Evolutionary conservation across 2,329 filamentous ascomycete genomes (phyloP), one percentile per base, ranked within the genome.

Genomic region (Diaporthe velutina): DNA sequence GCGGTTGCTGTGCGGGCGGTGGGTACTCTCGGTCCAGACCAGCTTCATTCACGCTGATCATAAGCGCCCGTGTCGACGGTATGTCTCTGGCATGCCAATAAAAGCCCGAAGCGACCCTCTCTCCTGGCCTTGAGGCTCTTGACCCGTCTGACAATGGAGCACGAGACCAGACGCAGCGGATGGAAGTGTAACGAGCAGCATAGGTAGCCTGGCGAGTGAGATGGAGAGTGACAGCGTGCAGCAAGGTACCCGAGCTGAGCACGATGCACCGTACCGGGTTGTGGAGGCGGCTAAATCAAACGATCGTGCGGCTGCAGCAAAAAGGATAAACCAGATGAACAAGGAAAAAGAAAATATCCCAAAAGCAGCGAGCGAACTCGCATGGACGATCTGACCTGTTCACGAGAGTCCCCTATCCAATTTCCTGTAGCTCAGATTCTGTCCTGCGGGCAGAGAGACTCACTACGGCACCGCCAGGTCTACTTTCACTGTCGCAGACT

Each of bases 201-300:
- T 52, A 75, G 64, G 52, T 38, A 30, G 50, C 38, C 30, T 50
- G 52, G 57, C 66, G 58, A 40, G 66, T 54, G 54, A 42, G 58
- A 48, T 55, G 22, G 64, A 52, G 48, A 17, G 35, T 38, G 25
- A 50, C 33, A 52, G 64, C 52, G 64, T 50, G 55, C 74, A 42
- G 70, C 70, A 72, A 68, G 71, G 70, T 73, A 73, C 68, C 61
- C 57, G 72, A 72, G 67, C 67, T 68, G 45, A 38, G 61, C 54
- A 58, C 61, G 67, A 60, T 40, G 70, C 72, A 70, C 68, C 61
- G 45, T 71, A 25, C 33, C 70, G 70, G 70, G 52, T 58, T 74
- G 73, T 76, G 74, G 73, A 73, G 74, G 74, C 74, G 61, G 74
- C 74, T 81, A 79, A 78, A 54, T 54, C 71, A 75, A 58, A 58